Evolutionary conservation across 2,329 filamentous ascomycete genomes (phyloP).

Genomic region (Cytospora piceicola): DNA sequence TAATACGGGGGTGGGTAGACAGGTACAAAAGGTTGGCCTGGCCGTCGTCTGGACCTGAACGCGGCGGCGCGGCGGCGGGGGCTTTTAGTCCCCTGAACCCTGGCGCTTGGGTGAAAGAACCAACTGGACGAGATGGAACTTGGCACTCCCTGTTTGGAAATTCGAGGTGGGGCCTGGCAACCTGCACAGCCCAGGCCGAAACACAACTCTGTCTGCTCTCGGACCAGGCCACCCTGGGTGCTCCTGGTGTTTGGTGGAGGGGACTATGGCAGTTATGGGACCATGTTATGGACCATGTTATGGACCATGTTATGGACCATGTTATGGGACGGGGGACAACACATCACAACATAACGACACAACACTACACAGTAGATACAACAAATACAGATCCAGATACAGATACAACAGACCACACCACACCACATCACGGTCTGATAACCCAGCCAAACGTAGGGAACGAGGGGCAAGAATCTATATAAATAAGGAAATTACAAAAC

Average conservation of each 20-base stretch:
- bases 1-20: too few species aligned
- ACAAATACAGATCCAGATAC: too few species aligned
- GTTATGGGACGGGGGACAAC: not conserved
- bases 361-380: not conserved
- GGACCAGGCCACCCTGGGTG: too few species aligned
- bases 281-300: too few species aligned
- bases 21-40: not conserved
- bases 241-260: too few species aligned
- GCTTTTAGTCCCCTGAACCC: constrained; percentile 9
- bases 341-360: not conserved
- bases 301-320: too few species aligned
- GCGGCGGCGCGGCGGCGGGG: constrained; percentile 20
- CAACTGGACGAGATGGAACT: constrained; percentile 19
- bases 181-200: not conserved
- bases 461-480: not conserved
- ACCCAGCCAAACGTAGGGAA: not conserved
- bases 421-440: not conserved
- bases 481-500: too few species aligned
- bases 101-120: constrained; percentile 5
- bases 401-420: too few species aligned
- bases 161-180: not conserved
- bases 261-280: too few species aligned
- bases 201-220: too few species aligned
- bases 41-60: constrained; percentile 9
- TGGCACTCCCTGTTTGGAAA: constrained; percentile 20